Conservation (phyloP, 208 protist genomes). For the Trypanosoma conorhini region DNA sequence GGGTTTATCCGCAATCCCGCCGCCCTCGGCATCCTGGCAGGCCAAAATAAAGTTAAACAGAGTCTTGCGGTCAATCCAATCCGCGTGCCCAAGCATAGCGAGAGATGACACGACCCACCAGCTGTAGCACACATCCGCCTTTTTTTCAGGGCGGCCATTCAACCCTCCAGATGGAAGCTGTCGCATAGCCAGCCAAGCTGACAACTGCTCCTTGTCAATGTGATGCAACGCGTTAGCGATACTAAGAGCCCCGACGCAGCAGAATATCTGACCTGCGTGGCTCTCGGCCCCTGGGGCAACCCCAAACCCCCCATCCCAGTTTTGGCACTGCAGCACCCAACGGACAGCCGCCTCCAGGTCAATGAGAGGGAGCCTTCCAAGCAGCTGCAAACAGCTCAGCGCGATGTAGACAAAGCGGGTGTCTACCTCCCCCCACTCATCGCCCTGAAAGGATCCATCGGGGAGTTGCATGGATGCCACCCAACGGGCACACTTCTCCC, state of each 20-base stretch:
- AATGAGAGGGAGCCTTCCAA: slow-evolving; percentile 79
- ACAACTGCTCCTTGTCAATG: slow-evolving; percentile 93
- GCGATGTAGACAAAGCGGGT: slow-evolving; percentile 99
- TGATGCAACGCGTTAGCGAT: slow-evolving; percentile 91
- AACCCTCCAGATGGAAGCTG: slow-evolving; percentile 98
- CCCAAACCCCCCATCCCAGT: slow-evolving; percentile 99
- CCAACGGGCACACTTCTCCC: slow-evolving; percentile 63
- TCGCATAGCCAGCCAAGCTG: slow-evolving; percentile 98
- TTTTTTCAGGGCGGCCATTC: slow-evolving; percentile 99
- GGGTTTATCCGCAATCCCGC: slow-evolving; percentile 98
- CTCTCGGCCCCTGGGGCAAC: slow-evolving; percentile 95
- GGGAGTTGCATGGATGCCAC: slow-evolving; percentile 92
- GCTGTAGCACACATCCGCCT: slow-evolving; percentile 99
- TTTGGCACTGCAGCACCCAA: slow-evolving; percentile 95
- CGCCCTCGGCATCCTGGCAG: slow-evolving; percentile 96
- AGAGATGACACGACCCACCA: slow-evolving; percentile 99
- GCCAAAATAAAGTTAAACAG: slow-evolving; percentile 95
- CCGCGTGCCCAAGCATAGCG: slow-evolving; percentile 85
- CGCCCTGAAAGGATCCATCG: slow-evolving; percentile 99
- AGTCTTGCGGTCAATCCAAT: slow-evolving; percentile 96
- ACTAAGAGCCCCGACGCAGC: slow-evolving; percentile 96
- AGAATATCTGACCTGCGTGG: slow-evolving; percentile 98
- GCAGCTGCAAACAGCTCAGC: slow-evolving; percentile 93
- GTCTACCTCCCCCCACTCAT: slow-evolving; percentile 99
- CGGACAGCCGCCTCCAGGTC: slow-evolving; percentile 86